Base-by-base conservation (phyloP, 345 rosid genomes). In the Microthlaspi erraticum region DNA sequence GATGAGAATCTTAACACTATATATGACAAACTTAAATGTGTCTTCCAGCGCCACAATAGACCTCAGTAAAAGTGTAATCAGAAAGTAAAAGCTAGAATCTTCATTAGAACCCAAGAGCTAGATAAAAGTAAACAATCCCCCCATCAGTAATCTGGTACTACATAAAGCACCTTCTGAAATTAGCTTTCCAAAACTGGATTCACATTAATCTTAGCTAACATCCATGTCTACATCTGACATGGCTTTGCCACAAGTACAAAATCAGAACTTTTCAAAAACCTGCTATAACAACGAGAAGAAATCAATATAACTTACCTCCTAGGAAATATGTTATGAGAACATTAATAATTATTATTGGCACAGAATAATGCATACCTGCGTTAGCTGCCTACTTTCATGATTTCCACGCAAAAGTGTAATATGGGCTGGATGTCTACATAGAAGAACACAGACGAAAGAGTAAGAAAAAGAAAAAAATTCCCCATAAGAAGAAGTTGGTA, bases 351-450 rank as follows among this genome's bases (percentile, higher is more conserved):
- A 37, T 8, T 10, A 37, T 32, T 16, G 32, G 54, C 16, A 57
- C 16, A 50, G 67, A 51, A 66, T 52, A 70, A 49, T 55, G 43
- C 73, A 74, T 72, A 95, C 99, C 98, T 95, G 99, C 33, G 99
- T 95, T 71, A 95, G 90, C 81, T 95, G 99, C 79, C 99, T 86
- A 80, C 99, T 95, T 79, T 95, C 98, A 78, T 92, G 98, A 79
- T 95, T 95, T 59, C 99, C 99, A 43, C 99, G 99, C 82, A 95
- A 71, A 78, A 95, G 98, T 67, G 99, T 95, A 61, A 95, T 92
- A 71, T 90, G 79, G 64, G 99, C 97, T 31, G 99, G 99, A 77
- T 95, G 84, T 84, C 98, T 95, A 75, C 71, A 81, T 64, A 62
- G 13, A 51, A 7, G n/a, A 54, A 72, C 43, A 74, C 17, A 34